phyloP scores from a whole-genome alignment of 176 grass and related monocot genomes.

The Oryza nivara region DNA sequence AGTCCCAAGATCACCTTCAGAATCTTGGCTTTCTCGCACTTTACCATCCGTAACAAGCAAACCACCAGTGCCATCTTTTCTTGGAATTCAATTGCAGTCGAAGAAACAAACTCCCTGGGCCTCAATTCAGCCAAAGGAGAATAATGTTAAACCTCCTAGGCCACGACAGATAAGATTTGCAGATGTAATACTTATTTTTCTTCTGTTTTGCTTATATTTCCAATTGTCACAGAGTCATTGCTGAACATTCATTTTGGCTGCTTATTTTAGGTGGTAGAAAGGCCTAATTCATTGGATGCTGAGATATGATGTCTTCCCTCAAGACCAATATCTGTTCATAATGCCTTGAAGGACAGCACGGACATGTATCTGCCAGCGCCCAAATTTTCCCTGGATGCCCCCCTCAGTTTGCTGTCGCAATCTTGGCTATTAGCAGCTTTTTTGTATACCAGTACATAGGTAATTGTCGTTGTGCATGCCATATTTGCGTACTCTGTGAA shows the following conservation, averaged over 20 bases:
- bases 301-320: conserved; percentile 57
- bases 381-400: not conserved
- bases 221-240: not conserved
- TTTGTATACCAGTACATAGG: conserved; percentile 5
- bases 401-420: not conserved
- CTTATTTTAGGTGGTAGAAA: conserved; percentile 62
- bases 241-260: conserved; percentile 24
- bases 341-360: not conserved
- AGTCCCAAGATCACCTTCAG: conserved; percentile 91
- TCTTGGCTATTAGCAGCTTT: not conserved
- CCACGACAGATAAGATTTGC: conserved; percentile 69
- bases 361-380: not conserved
- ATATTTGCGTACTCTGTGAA: conserved; percentile 13
- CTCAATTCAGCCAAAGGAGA: conserved; percentile 47
- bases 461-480: conserved; percentile 22
- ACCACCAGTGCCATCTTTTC: conserved; percentile 61
- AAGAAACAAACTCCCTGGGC: conserved; percentile 66
- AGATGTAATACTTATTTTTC: conserved; percentile 61
- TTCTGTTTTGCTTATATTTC: conserved; percentile 4
- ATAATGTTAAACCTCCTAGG: conserved; percentile 51
- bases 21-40: conserved; percentile 95
- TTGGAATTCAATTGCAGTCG: conserved; percentile 83
- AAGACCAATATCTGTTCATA: conserved; percentile 11
- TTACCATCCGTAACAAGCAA: conserved; percentile 77
- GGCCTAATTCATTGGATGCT: conserved; percentile 43